Percentiles rank a stretch among this genome's conserved stretches.
Evolutionary conservation across 306 rosid genomes (phyloP).

Genomic region (Medicago ruthenica): DNA sequence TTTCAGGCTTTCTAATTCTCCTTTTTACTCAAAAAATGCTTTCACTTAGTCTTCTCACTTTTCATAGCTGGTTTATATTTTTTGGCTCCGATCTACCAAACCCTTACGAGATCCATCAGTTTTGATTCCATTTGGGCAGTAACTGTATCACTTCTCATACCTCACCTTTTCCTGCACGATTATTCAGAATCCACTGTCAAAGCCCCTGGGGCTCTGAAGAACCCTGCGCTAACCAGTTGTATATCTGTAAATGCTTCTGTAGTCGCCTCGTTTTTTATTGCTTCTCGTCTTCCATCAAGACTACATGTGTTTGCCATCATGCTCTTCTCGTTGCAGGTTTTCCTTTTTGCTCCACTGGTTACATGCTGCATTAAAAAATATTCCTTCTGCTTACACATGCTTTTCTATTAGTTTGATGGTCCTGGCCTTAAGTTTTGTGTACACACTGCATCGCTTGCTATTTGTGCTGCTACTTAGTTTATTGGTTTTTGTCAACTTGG

Average conservation of each 20-base stretch:
- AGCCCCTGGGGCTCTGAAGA: slow-evolving; percentile 62
- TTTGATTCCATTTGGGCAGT: slow-evolving; percentile 91
- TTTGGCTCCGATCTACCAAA: slow-evolving; percentile 90
- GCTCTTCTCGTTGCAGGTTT: slow-evolving; percentile 93
- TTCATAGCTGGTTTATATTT: slow-evolving; percentile 74
- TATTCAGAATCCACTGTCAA: slow-evolving; percentile 85
- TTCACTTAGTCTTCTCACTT: slow-evolving; percentile 70
- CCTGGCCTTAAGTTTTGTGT: slow-evolving; percentile 65
- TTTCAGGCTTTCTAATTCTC: slow-evolving; percentile 51
- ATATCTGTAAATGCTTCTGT: slow-evolving; percentile 86
- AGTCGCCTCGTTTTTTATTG: slow-evolving; percentile 85
- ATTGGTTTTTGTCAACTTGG: slow-evolving; percentile 72
- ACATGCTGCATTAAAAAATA: slow-evolving; percentile 64
- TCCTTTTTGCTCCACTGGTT: slow-evolving; percentile 88
- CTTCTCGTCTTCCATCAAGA: slow-evolving; percentile 86
- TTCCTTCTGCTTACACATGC: slow-evolving; percentile 67
- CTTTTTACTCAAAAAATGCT: slow-evolving; percentile 74
- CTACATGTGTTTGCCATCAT: slow-evolving; percentile 85
- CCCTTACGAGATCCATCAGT: slow-evolving; percentile 90
- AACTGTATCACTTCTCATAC: slow-evolving; percentile 68
- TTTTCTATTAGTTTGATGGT: slow-evolving; percentile 23
- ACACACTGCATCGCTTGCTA: slow-evolving; percentile 57
- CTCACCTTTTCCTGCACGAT: slow-evolving; percentile 85
- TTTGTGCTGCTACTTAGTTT: slow-evolving; percentile 67
- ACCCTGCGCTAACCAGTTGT: slow-evolving; percentile 77